A percentile compares a stretch with the other conserved stretches of the same genome.
Evolutionary conservation across 768 basidiomycete species (phyloP).

Genomic region (Tylopilus felleus): DNA sequence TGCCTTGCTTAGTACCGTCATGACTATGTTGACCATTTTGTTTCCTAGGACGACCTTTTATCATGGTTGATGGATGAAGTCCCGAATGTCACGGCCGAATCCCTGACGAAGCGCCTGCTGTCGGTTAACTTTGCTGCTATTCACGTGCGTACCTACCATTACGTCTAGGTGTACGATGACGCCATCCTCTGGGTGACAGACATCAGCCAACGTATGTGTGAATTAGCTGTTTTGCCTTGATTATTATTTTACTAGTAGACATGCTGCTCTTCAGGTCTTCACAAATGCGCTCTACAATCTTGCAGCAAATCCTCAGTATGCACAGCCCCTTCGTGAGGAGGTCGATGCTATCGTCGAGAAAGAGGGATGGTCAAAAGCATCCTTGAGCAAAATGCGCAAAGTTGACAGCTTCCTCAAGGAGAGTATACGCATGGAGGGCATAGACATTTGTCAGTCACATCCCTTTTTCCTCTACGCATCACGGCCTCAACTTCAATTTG

Average conservation of each 20-base stretch:
- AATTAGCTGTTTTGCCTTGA: background rate
- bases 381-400: background rate
- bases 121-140: background rate
- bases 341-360: background rate
- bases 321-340: background rate
- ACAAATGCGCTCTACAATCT: background rate
- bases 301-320: background rate
- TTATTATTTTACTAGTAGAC: too few relatives aligned
- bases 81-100: background rate
- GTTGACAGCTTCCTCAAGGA: background rate
- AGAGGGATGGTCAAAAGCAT: background rate
- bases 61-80: background rate
- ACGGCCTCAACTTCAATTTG: background rate
- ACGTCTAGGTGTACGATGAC: too few relatives aligned
- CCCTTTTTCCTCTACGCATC: too few relatives aligned
- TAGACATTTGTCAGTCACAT: background rate
- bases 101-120: background rate
- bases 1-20: background rate
- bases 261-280: background rate
- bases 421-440: background rate
- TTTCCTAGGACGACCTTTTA: background rate
- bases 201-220: background rate
- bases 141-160: too few relatives aligned
- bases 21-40: background rate
- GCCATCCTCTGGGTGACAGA: background rate